Evolutionary conservation across 116 monocot species (phyloP).

Genomic region (Trichopus zeylanicus): DNA sequence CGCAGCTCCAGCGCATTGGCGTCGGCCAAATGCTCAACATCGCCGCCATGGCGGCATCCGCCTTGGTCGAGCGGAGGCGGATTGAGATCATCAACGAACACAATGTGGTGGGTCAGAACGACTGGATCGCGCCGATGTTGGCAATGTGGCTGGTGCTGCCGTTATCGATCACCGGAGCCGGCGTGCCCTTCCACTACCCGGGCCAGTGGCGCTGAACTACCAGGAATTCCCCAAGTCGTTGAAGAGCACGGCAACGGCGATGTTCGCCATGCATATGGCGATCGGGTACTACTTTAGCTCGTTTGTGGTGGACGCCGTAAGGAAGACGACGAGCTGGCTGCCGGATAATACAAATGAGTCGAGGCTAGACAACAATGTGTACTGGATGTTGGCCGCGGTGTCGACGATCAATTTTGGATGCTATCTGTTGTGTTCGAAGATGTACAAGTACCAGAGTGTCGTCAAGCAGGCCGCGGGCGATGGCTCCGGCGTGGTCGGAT

Average conservation of each 20-base stretch:
- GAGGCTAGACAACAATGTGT: constrained; percentile 35
- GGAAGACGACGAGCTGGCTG: constrained; percentile 26
- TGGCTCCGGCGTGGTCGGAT: too few relatives aligned
- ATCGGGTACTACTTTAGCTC: constrained; percentile 47
- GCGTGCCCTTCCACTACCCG: constrained; percentile 43
- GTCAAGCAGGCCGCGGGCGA: too few relatives aligned
- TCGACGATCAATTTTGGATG: constrained; percentile 21
- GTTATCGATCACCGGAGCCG: constrained; percentile 15
- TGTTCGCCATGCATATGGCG: constrained; percentile 26
- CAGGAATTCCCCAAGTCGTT: constrained; percentile 43
- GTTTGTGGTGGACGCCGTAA: constrained; percentile 19
- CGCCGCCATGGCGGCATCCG: constrained; percentile 10
- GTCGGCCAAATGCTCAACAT: constrained; percentile 12
- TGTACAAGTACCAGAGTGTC: constrained; percentile 25
- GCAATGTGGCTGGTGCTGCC: constrained; percentile 36
- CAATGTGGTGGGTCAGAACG: background rate
- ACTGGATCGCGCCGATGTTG: constrained; percentile 18
- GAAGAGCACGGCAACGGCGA: constrained; percentile 31
- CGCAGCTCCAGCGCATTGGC: constrained; percentile 22
- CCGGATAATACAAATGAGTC: constrained; percentile 30
- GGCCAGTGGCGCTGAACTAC: constrained; percentile 39
- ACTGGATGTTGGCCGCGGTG: constrained; percentile 25
- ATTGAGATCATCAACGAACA: constrained; percentile 6
- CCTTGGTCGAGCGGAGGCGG: constrained; percentile 13
- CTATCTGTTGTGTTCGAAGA: constrained; percentile 21